Percentiles rank a stretch among this genome's conserved stretches.
Conservation (phyloP, 805 yeast species). For the Yamadazyma laniorum region DNA sequence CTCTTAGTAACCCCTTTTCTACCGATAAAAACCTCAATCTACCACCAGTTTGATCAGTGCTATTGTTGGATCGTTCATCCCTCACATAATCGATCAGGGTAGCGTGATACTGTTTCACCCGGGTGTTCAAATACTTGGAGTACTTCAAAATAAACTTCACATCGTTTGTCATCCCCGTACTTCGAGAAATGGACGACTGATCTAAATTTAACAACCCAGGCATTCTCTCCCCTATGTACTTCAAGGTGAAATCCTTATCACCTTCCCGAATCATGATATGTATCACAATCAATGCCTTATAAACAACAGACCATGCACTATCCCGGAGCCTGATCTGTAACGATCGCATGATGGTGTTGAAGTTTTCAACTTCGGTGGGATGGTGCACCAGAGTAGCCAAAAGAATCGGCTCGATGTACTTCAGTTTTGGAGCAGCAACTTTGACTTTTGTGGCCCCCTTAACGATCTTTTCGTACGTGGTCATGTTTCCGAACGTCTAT, state of each 20-base stretch:
- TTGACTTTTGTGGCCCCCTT: conserved; percentile 53
- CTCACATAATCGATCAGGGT: conserved; percentile 76
- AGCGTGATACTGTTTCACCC: conserved; percentile 67
- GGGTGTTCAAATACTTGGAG: conserved; percentile 62
- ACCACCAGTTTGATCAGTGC: conserved; percentile 50
- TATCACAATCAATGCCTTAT: conserved; percentile 76
- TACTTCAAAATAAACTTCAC: conserved; percentile 61
- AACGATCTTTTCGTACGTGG: conserved; percentile 70
- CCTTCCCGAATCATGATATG: conserved; percentile 96
- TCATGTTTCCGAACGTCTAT: conserved; percentile 37
- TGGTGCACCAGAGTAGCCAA: conserved; percentile 59
- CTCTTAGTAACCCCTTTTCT: conserved; percentile 78
- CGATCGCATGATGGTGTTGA: conserved; percentile 66
- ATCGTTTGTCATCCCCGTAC: conserved; percentile 38
- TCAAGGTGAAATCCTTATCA: conserved; percentile 68
- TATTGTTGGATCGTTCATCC: conserved; percentile 52
- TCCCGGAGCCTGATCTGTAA: conserved; percentile 65
- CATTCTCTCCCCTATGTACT: conserved; percentile 49
- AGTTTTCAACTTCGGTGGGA: conserved; percentile 44
- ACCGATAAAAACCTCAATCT: conserved; percentile 63
- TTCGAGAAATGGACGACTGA: conserved; percentile 36
- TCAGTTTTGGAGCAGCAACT: conserved; percentile 97
- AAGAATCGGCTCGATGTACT: conserved; percentile 90
- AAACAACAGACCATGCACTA: conserved; percentile 88
- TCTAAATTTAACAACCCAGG: conserved; percentile 50